Evolutionary conservation across 1,284 basidiomycete genomes (phyloP).

Genomic region (Austroboletus niveus): DNA sequence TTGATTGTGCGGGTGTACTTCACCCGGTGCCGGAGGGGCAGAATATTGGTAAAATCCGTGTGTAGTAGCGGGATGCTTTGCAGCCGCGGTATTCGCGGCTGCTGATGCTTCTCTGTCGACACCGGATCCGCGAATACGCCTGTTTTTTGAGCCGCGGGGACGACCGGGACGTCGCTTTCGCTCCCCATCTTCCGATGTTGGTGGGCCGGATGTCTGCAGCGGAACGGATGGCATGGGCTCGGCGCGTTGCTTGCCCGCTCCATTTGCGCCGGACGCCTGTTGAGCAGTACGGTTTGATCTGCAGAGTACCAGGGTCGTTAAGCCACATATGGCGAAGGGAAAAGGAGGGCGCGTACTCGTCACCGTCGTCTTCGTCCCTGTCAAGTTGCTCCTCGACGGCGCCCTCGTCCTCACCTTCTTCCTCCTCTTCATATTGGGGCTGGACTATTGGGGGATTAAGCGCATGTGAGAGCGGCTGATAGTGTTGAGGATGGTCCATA

Average conservation of each 20-base stretch:
- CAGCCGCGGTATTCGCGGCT: slow-evolving; percentile 11
- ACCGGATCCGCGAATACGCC: slow-evolving; percentile 44
- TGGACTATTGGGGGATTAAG: slow-evolving; percentile 54
- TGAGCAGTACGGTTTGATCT: slow-evolving; percentile 26
- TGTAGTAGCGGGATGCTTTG: slow-evolving; percentile 18
- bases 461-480: slow-evolving; percentile 76
- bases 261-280: slow-evolving; percentile 15
- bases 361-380: slow-evolving; percentile 36
- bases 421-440: slow-evolving; percentile 36
- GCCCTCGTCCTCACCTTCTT: slow-evolving; percentile 67
- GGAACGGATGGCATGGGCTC: slow-evolving; percentile 16
- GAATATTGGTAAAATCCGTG: slow-evolving; percentile 33
- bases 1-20: slow-evolving; percentile 65
- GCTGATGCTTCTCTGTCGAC: slow-evolving; percentile 27
- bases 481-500: slow-evolving; percentile 77
- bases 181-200: slow-evolving; percentile 26
- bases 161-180: slow-evolving; percentile 69
- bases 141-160: slow-evolving; percentile 73
- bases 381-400: slow-evolving; percentile 65
- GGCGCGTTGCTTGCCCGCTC: slow-evolving; percentile 19
- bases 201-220: slow-evolving; percentile 19
- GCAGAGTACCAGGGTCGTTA: slow-evolving; percentile 1
- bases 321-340: slow-evolving; percentile 2
- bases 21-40: slow-evolving; percentile 31
- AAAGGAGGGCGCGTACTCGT: slow-evolving; percentile 27